A percentile compares a stretch with the other conserved stretches of the same genome.
Conservation (phyloP, 345 rosid genomes). For the Aquilaria yunnanensis region DNA sequence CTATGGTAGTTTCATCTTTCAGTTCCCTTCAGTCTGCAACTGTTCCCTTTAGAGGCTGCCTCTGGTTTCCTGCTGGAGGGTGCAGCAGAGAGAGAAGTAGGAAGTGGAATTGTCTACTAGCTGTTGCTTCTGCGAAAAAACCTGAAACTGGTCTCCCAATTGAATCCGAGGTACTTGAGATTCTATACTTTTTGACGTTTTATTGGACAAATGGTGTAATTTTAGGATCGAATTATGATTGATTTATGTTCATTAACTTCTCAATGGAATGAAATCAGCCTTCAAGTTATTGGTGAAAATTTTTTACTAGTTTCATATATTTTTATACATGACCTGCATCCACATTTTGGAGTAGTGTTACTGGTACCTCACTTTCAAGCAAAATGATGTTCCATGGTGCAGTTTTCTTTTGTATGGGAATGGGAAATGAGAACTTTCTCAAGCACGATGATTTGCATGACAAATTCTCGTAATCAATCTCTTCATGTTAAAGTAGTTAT, state of each 20-base stretch:
- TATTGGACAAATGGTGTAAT: background rate
- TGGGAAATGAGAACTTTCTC: too few relatives aligned
- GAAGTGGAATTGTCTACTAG: constrained; percentile 11
- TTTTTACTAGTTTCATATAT: background rate
- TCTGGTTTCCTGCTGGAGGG: constrained; percentile 1
- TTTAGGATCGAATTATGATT: background rate
- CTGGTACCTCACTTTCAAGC: too few relatives aligned
- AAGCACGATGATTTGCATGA: too few relatives aligned
- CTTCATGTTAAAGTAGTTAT: too few relatives aligned
- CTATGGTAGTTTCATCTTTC: constrained; percentile 7
- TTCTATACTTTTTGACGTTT: background rate
- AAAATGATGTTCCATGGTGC: too few relatives aligned
- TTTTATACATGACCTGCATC: background rate
- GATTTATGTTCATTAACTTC: background rate
- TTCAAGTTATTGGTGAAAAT: background rate
- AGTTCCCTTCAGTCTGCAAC: constrained; percentile 8
- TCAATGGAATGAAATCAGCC: background rate
- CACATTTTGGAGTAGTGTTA: background rate
- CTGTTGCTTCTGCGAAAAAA: constrained; percentile 16
- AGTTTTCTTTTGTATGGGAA: too few relatives aligned
- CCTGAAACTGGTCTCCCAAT: background rate
- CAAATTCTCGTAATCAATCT: too few relatives aligned
- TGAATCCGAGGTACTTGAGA: constrained; percentile 16
- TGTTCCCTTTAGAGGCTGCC: constrained; percentile 3
- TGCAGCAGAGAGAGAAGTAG: constrained; percentile 2